Base-by-base conservation (phyloP, 495 filamentous ascomycete species). In the Aeminium ludgeri region DNA sequence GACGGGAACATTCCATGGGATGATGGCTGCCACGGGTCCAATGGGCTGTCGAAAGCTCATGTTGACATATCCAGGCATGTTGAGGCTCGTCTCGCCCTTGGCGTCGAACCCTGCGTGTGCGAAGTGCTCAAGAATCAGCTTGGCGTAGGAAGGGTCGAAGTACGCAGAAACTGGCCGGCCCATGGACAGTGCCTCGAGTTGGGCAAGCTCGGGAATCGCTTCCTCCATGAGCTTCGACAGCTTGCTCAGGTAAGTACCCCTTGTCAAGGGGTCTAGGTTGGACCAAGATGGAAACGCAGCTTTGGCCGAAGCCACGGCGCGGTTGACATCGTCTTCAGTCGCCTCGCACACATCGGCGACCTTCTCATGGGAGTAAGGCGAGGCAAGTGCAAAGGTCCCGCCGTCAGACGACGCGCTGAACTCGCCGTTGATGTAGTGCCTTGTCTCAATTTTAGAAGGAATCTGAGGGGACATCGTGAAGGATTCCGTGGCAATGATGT, bases 241-340 rank as follows among this genome's bases (percentile, higher is more conserved):
- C 42, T 69, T 70, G 46, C 63, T 63, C 33, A 80, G 45, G 50
- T 62, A 63, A 0, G 41, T 45, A 6, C 57, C 65, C 12, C 71
- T 59, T 33, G 62, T 53, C 4, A 56, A 20, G 0, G 66, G 65
- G 4, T 59, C 57, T 13, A 72, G 58, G 6, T 58, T 59, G 1
- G 62, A 64, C 74, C 75, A 79, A 15, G 62, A 56, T 15, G 69
- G 69, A 44, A 74, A 71, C 6, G 76, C 72, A 3, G 62, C 63
- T 41, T 69, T 67, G 20, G 75, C 76, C 11, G 73, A 66, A 3
- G 64, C 64, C 1, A 78, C 70, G 11, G 74, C 73, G 1, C 49
- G 54, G 54, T 78, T 65, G 45, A 69, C 63, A 46, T 81, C 73
- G 3, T 64, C 52, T 27, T 56, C 57, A 11, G 50, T 65, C 10